Evolutionary conservation across 257 asterid genomes (phyloP), one percentile per base, ranked within the genome.

Genomic region (Plectranthus barbatus): DNA sequence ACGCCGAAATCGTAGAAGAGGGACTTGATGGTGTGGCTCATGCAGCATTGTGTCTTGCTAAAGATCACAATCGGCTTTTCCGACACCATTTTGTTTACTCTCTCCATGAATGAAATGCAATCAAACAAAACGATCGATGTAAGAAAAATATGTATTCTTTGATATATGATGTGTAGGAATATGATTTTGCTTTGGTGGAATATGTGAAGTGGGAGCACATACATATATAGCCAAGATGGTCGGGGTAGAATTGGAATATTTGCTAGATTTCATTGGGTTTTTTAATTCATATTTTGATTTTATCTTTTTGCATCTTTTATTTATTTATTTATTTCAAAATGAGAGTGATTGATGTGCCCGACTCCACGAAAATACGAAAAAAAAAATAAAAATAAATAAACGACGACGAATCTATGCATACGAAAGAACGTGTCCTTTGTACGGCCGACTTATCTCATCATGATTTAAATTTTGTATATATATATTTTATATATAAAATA

Each of bases 11-110:
- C 81, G 0, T 24, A 12, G 18, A 80, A 72, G 45, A 80, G 83
- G 3, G 83, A 60, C 71, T 77, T 81, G 40, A 86, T 78, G 9
- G 83, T 80, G 83, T 84, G 81, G 68, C 94, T 77, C 56, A 90
- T 90, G 79, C 91, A 78, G 9, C 95, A 86, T 21, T 68, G 66
- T 41, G 74, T 84, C 84, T 79, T 77, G 87, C 95, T 86, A 61
- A 89, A 90, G 69, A 90, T 74, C 72, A 90, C 97, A 52, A 90
- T 69, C 0, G 97, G 95, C 71, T 81, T 78, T 26, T 90, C 86
- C 0, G 84, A 70, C 60, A 84, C 95, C 80, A 90, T 79, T 72
- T 74, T 76, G 74, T 60, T 78, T 34, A 90, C 72, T 49, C 56
- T 79, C 52, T 88, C 96, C 96, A 88, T 88, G 69, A 64, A 2